phyloP scores from a whole-genome alignment of 2,329 filamentous ascomycete genomes.

The Coleophoma eucalyptorum region DNA sequence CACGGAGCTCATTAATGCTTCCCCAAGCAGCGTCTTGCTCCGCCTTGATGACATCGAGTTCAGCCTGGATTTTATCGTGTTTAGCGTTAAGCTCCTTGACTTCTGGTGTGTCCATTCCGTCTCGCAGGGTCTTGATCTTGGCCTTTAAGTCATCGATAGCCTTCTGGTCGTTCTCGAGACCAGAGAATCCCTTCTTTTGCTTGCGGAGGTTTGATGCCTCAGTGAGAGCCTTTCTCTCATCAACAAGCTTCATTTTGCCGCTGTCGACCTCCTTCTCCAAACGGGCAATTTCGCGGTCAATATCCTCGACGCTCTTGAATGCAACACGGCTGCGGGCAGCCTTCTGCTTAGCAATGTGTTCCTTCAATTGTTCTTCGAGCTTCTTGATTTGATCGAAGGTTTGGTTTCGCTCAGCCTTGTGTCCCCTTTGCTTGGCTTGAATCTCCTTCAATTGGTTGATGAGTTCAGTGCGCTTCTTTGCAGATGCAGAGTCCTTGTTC shows the following conservation, averaged over 20 bases:
- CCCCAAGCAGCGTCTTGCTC: slow-evolving; percentile 91
- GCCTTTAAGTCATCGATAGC: slow-evolving; percentile 82
- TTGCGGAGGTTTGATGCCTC: slow-evolving; percentile 83
- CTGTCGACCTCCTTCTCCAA: slow-evolving; percentile 84
- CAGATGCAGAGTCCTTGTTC: slow-evolving; percentile 75
- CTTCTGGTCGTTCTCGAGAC: slow-evolving; percentile 83
- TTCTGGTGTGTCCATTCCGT: slow-evolving; percentile 87
- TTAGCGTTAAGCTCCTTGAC: slow-evolving; percentile 82
- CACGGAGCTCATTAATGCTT: slow-evolving; percentile 77
- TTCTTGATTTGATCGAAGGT: slow-evolving; percentile 90
- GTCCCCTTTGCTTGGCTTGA: slow-evolving; percentile 78
- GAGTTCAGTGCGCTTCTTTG: slow-evolving; percentile 83
- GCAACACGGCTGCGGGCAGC: slow-evolving; percentile 72
- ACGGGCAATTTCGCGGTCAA: slow-evolving; percentile 76
- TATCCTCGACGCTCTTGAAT: slow-evolving; percentile 84
- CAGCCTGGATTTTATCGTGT: slow-evolving; percentile 80
- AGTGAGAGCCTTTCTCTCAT: slow-evolving; percentile 89
- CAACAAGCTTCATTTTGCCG: slow-evolving; percentile 90
- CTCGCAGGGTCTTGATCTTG: slow-evolving; percentile 85
- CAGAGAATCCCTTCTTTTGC: slow-evolving; percentile 85
- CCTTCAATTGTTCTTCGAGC: slow-evolving; percentile 84
- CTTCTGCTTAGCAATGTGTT: slow-evolving; percentile 84
- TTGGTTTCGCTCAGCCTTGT: slow-evolving; percentile 75
- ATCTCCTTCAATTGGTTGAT: slow-evolving; percentile 80
- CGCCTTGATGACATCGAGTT: slow-evolving; percentile 85